Evolutionary conservation across 2,329 filamentous ascomycete genomes (phyloP), one percentile per base, ranked within the genome.

Genomic region (Ascochyta viciae-villosae): DNA sequence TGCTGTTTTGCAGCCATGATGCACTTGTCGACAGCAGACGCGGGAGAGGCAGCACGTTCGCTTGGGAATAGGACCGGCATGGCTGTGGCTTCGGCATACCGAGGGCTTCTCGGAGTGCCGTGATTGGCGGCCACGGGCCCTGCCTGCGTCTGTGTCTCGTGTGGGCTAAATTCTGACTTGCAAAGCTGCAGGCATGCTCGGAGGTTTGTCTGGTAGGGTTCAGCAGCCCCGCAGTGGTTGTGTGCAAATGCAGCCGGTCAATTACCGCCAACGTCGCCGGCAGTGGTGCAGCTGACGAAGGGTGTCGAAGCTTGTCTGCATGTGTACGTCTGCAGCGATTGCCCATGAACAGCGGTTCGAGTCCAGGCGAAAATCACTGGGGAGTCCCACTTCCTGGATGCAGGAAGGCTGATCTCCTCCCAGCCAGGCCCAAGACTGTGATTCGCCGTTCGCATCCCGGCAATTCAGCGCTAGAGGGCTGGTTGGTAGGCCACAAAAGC

Each of bases 361-460:
- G 49, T 52, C 27, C 22, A 41, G 49, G 27, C 33, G 54, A 49
- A 35, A 40, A 57, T 57, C 44, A 41, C 38, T 42, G 46, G 40
- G 40, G 54, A 41, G 49, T 48, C 39, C 54, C 54, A 48, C 48
- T 40, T 22, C 33, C 33, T 43, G 54, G 54, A 48, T 44, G 44
- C 43, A 57, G 54, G 54, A 49, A 48, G 54, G 48, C 41, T 49
- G 49, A 57, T 57, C 48, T 49, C 23, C 34, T 57, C 22, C 26
- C 24, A 37, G 33, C 44, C 54, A 53, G 54, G 54, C 34, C 48
- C 54, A 27, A 37, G 54, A 48, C 34, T 44, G 22, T 57, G 54
- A 57, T 57, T 57, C 48, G 54, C 54, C 54, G 44, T 52, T 44
- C 40, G 48, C 49, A 57, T 48, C 54, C 48, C 54, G 54, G 54